These are phyloP conservation scores for Pleurozium schreberi DNA, from an alignment of 225 moss, liverwort and hornwort species.

Conservation along the genomic window DNA sequence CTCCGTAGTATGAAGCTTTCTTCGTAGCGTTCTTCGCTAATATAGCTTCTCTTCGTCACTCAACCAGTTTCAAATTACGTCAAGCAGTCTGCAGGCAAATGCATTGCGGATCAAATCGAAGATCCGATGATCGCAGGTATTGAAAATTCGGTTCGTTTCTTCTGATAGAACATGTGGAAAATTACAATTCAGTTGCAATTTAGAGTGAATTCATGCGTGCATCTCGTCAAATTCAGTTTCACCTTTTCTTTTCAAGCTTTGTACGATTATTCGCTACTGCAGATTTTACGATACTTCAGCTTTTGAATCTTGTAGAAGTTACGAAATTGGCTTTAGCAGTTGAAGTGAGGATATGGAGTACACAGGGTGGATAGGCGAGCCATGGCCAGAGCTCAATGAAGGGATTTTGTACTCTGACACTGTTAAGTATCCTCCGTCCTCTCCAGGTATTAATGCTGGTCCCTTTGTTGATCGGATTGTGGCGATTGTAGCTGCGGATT, in stretches of 20 bases:
- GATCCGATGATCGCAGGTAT: not conserved
- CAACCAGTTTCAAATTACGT: not conserved
- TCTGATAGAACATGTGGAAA: not conserved
- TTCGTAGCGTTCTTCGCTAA: too few species aligned
- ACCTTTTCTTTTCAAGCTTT: not conserved
- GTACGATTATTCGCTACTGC: not conserved
- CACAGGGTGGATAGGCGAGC: slow-evolving; percentile 41
- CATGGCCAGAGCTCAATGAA: slow-evolving; percentile 77
- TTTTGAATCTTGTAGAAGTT: not conserved
- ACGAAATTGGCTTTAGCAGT: not conserved
- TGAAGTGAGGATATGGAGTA: slow-evolving; percentile 16
- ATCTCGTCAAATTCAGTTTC: not conserved
- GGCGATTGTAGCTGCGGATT: not conserved
- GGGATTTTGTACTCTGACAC: slow-evolving; percentile 59
- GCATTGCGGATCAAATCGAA: not conserved
- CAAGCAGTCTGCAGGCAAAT: not conserved
- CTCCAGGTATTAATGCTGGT: not conserved
- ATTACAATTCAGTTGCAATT: not conserved
- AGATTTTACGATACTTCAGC: not conserved
- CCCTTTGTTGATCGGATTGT: not conserved
- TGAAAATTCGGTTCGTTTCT: not conserved
- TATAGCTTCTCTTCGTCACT: not conserved
- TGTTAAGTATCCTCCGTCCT: slow-evolving; percentile 9
- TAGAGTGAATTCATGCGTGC: not conserved
- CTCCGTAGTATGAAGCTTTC: too few species aligned